Base-by-base conservation (phyloP, 1,139 yeast species). In the Ogataea hybrid region DNA sequence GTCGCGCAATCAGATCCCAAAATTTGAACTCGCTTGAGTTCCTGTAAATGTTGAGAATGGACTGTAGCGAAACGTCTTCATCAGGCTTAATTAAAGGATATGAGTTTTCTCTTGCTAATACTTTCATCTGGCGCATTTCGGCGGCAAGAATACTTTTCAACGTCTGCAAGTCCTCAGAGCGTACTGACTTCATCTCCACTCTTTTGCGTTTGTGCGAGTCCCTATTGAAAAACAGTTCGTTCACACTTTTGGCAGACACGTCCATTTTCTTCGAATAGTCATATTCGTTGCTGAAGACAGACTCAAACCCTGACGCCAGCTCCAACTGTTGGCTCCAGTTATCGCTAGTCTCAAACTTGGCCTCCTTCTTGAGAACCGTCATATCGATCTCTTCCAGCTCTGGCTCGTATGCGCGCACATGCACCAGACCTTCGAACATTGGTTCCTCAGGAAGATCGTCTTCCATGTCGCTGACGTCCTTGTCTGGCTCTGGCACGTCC, bases 351-450 rank as follows among this genome's bases (percentile, higher is more conserved):
- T 81, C 75, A 30, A 79, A 65, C 30, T 68, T 64, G 3, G 71
- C 66, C 20, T 65, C 66, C 5, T 60, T 60, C 42, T 67, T 70
- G 36, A 75, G 48, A 4, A 65, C 59, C 15, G 61, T 62, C 49
- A 73, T 61, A 66, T 81, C 77, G 2, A 65, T 55, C 25, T 67
- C 73, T 20, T 63, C 64, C 12, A 72, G 62, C 41, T 70, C 69
- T 0, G 92, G 92, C 60, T 84, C 94, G 53, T 76, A 84, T 1
- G 79, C 84, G 54, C 79, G 82, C 50, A 81, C 85, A 39, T 75
- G 70, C 7, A 80, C 70, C 12, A 80, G 52, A 10, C 58, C 64
- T 25, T 52, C 45, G 20, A 52, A 49, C 14, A 34, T 35, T 1
- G 44, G 34, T 6, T 41, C 49, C 5, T 39, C 63, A 54, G 48